Base-by-base conservation (phyloP, 2,329 filamentous ascomycete species). In the Mycosphaerella arachidis region DNA sequence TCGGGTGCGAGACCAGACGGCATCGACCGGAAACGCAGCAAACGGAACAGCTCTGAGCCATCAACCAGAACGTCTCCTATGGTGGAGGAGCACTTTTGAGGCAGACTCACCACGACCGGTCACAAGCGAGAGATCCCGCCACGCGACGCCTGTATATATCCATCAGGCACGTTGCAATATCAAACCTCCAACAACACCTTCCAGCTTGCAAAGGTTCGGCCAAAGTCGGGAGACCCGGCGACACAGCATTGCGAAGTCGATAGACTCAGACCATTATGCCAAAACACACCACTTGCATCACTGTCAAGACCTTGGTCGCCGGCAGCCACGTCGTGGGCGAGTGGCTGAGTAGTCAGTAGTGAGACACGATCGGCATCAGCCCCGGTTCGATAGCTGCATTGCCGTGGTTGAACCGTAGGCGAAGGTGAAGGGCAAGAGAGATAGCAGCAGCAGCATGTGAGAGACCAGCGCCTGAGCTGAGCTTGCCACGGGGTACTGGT, bases 1-100 rank as follows among this genome's bases (percentile, higher is more conserved):
- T 35, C 51, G 12, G 31, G 45, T 9, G 43, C 27, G 1, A 53
- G 53, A 56, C 53, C 55, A 48, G 56, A 58, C 29, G 56, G 53
- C 24, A 53, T 52, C 53, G 50, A 56, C 48, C 52, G 43, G 24
- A 60, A 56, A 29, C 48, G 61, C 31, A 33, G 56, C 31, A 59
- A 62, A 31, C 61, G 45, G n/a, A 31, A 31, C 31, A 55, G 56
- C 18, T n/a, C 53, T 31, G 40, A 57, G 53, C 33, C 53, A 45
- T 43, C 33, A 55, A 6, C 3, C 20, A 46, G 12, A 12, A 35
- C 12, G 12, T 35, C 8, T 35, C 12, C 31, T 54, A 24, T 24
- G 24, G 24, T 24, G 2, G 24, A 24, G 24, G 24, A 24, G 24
- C 24, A 24, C 24, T 24, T 24, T 24, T 24, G 24, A 24, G 24